Base-by-base conservation (phyloP, 2,329 filamentous ascomycete species). In the Didymosphaeria variabile region DNA sequence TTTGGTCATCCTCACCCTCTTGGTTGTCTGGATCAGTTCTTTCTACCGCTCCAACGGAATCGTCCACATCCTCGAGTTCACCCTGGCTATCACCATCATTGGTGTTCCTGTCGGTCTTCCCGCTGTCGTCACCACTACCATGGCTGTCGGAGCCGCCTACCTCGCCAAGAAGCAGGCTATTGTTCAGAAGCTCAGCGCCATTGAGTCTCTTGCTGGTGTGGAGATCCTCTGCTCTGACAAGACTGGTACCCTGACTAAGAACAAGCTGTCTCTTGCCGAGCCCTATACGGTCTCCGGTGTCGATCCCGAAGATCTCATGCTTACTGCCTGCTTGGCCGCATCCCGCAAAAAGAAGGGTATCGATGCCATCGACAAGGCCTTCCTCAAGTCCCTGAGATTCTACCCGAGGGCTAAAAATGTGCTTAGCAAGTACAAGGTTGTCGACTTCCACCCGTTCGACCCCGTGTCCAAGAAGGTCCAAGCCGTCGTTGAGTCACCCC, bases 301-400 rank as follows among this genome's bases (percentile, higher is more conserved):
- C 62, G 91, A 94, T 69, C 87, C 90, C 38, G 91, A 95, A 79
- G 92, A 96, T 73, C 90, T 97, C 66, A 96, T 97, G 92, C 86
- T 96, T 67, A 95, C 92, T 82, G 93, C 93, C 73, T 96, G 93
- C 79, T 83, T 97, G 74, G 93, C 93, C 74, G 92, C 93, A 65
- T 94, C 91, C 69, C 91, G 92, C 83, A 97, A 95, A 88, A 94
- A 94, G 87, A 96, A 96, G 86, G 93, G 92, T 84, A 94, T 97
- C 67, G 93, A 97, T 77, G 91, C 93, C 69, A 97, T 97, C 71
- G 93, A 97, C 86, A 95, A 94, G 86, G 93, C 92, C 77, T 97
- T 97, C 85, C 86, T 97, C 70, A 96, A 95, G 84, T 87, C 91
- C 23, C 88, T 97, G 66, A 88, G 88, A 77, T 90, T 85, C 83